These are phyloP conservation scores for Xylaria hypoxylon DNA, from an alignment of 2,329 filamentous ascomycete species.

Conservation along the genomic window DNA sequence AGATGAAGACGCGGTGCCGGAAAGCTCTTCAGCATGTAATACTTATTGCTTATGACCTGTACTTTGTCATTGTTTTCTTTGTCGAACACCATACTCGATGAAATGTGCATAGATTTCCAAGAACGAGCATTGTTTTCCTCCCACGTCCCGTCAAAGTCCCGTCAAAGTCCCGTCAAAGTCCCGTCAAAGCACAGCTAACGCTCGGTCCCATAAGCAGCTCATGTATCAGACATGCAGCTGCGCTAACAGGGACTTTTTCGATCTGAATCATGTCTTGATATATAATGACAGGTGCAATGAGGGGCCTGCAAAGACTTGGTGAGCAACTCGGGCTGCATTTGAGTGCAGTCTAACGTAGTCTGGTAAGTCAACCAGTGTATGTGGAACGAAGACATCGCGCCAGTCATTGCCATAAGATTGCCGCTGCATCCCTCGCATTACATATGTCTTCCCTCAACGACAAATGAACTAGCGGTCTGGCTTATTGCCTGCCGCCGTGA, in stretches of 20 bases:
- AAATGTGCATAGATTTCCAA: slow-evolving; percentile 45
- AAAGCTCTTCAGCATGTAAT: slow-evolving; percentile 62
- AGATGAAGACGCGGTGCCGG: slow-evolving; percentile 48
- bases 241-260: not conserved
- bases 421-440: slow-evolving; percentile 27
- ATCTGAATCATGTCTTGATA: not conserved
- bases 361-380: not conserved
- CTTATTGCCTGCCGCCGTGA: slow-evolving; percentile 21
- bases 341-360: not conserved
- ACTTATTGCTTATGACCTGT: slow-evolving; percentile 57
- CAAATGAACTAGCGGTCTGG: slow-evolving; percentile 37
- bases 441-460: slow-evolving; percentile 14
- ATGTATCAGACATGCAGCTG: slow-evolving; percentile 13
- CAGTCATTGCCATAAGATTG: slow-evolving; percentile 23
- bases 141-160: not conserved
- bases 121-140: slow-evolving; percentile 19
- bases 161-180: too few species aligned
- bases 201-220: not conserved
- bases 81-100: slow-evolving; percentile 47
- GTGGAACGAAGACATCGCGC: slow-evolving; percentile 22
- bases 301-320: slow-evolving; percentile 11
- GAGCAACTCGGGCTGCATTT: not conserved
- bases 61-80: slow-evolving; percentile 51
- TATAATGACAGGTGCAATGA: not conserved
- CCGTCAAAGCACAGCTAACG: not conserved